Percentiles rank a stretch among this genome's conserved stretches.
phyloP scores from a whole-genome alignment of 345 rosid species.

The Hirschfeldia incana region DNA sequence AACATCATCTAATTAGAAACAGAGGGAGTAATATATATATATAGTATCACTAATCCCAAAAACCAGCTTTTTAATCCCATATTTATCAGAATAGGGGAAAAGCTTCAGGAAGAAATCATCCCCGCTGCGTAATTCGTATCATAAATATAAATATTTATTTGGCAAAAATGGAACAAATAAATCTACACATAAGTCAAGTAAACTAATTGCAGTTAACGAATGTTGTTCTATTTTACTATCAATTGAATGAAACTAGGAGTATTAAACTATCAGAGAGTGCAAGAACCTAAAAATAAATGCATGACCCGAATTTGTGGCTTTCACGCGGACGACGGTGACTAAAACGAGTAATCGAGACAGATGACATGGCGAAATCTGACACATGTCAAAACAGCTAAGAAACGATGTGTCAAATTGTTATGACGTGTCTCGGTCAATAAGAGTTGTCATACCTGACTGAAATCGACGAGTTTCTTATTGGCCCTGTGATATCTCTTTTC shows the following conservation, averaged over 20 bases:
- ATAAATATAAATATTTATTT: not conserved
- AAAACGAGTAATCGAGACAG: not conserved
- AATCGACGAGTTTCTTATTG: not conserved
- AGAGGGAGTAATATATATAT: too few relatives aligned
- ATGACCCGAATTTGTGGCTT: not conserved
- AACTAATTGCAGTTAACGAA: not conserved
- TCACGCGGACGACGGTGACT: not conserved
- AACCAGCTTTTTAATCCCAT: too few relatives aligned
- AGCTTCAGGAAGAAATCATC: not conserved
- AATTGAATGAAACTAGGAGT: not conserved
- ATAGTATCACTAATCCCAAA: too few relatives aligned
- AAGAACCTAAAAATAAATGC: not conserved
- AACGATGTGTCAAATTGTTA: conserved; percentile 14
- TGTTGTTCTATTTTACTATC: not conserved
- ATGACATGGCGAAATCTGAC: conserved; percentile 23
- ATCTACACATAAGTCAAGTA: not conserved
- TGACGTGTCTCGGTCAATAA: conserved; percentile 13
- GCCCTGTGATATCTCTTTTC: not conserved
- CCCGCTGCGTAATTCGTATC: not conserved
- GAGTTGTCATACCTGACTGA: conserved; percentile 2
- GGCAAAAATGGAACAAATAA: not conserved
- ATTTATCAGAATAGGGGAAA: not conserved
- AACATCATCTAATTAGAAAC: too few relatives aligned
- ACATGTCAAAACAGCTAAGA: not conserved
- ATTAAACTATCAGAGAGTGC: not conserved